Percentiles rank a stretch among this genome's conserved stretches.
phyloP scores from a whole-genome alignment of 345 rosid genomes.

The Eucalyptus erythrocorys region DNA sequence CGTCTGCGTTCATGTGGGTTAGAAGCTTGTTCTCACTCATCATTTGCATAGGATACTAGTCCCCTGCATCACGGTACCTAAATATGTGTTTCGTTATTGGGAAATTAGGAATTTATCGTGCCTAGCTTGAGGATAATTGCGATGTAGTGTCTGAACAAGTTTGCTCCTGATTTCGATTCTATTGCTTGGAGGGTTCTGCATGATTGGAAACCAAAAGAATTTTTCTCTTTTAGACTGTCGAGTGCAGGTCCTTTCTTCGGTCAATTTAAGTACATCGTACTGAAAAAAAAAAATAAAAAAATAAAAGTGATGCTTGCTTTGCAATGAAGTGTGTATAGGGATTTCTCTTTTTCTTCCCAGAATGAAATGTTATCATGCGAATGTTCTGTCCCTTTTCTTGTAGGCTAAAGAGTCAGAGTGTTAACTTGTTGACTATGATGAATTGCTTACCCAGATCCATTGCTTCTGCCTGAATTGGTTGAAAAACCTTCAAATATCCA shows the following conservation, averaged over 20 bases:
- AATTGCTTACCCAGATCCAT: background rate
- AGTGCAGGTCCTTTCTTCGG: background rate
- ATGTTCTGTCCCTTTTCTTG: background rate
- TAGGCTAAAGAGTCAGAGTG: background rate
- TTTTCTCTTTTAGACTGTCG: background rate
- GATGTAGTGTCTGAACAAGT: background rate
- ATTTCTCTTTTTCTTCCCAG: background rate
- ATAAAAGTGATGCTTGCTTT: background rate
- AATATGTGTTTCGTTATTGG: background rate
- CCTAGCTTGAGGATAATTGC: background rate
- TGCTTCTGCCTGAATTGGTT: background rate
- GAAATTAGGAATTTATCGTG: background rate
- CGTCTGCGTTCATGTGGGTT: background rate
- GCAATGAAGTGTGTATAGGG: background rate
- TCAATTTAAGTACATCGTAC: background rate
- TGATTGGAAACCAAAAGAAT: background rate
- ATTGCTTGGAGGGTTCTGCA: background rate
- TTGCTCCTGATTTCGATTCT: background rate
- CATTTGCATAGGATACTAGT: background rate
- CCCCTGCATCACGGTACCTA: background rate
- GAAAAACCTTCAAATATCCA: background rate
- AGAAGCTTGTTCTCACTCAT: background rate
- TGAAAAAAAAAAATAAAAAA: background rate
- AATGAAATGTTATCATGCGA: background rate
- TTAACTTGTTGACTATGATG: background rate